phyloP scores from a whole-genome alignment of 768 basidiomycete genomes.

The Neoboletus brunneissimus region DNA sequence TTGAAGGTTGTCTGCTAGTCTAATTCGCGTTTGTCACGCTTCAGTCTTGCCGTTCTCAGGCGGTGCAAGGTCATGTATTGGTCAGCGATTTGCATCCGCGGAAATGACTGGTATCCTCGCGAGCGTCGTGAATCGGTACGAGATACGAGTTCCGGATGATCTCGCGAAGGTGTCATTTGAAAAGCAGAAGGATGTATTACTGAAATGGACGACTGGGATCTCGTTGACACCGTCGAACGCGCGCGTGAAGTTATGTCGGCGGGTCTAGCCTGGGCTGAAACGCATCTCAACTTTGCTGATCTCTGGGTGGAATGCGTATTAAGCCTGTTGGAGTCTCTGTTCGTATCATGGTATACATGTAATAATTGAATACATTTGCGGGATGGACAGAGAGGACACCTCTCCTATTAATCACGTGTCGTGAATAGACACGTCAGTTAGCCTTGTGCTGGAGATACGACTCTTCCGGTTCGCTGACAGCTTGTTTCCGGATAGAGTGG shows the following conservation, averaged over 20 bases:
- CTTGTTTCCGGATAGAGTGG: conserved; percentile 24
- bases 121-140: conserved; percentile 40
- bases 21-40: neutral
- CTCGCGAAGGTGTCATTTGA: conserved; percentile 27
- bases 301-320: neutral
- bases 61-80: conserved; percentile 47
- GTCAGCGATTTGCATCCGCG: conserved; percentile 45
- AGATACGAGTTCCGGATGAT: conserved; percentile 39
- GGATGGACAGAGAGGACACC: neutral
- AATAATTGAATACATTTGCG: neutral
- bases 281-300: neutral
- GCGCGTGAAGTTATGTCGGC: conserved; percentile 22
- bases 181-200: conserved; percentile 34
- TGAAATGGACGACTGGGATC: conserved; percentile 38
- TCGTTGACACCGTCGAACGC: conserved; percentile 35
- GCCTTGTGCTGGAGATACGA: neutral
- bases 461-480: conserved; percentile 11
- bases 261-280: neutral
- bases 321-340: neutral
- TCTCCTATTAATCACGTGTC: neutral
- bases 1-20: neutral
- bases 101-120: conserved; percentile 45
- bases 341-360: neutral
- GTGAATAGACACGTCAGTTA: neutral
- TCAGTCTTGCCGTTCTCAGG: conserved; percentile 45